A percentile compares a stretch with the other conserved stretches of the same genome.
These are phyloP conservation scores for Sphaerulina musiva DNA, from an alignment of 2,329 filamentous ascomycete genomes.

Conservation along the genomic window DNA sequence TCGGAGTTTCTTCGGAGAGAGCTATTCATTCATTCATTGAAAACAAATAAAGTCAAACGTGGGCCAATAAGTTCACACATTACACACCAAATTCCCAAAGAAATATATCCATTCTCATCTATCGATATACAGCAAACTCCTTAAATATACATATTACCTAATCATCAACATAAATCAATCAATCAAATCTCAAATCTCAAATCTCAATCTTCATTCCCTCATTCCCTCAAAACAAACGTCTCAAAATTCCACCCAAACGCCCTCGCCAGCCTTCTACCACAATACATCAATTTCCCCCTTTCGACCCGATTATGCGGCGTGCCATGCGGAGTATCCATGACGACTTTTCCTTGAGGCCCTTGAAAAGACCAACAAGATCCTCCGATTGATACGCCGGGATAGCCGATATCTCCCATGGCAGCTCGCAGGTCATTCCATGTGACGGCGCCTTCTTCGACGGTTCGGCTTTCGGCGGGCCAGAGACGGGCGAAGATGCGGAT, in stretches of 20 bases:
- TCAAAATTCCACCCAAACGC: neutral
- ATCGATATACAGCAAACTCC: too few relatives aligned
- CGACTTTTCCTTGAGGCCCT: neutral
- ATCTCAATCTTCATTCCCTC: too few relatives aligned
- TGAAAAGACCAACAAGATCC: neutral
- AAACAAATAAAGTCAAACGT: too few relatives aligned
- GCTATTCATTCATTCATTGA: too few relatives aligned
- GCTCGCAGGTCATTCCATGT: neutral
- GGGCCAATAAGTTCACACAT: too few relatives aligned
- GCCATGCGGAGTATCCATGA: slow-evolving; percentile 1
- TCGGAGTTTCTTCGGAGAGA: too few relatives aligned
- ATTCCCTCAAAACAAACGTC: neutral
- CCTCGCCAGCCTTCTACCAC: neutral
- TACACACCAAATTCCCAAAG: too few relatives aligned
- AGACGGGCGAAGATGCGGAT: too few relatives aligned
- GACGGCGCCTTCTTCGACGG: neutral
- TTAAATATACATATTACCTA: too few relatives aligned
- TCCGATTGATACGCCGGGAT: neutral
- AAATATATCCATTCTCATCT: too few relatives aligned
- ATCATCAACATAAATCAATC: too few relatives aligned
- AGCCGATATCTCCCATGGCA: neutral
- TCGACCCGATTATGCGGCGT: neutral
- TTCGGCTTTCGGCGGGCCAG: neutral
- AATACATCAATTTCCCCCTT: neutral
- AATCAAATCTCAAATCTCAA: too few relatives aligned